A percentile compares a stretch with the other conserved stretches of the same genome.
phyloP scores from a whole-genome alignment of 306 rosid species.

The Amphicarpaea edgeworthii region DNA sequence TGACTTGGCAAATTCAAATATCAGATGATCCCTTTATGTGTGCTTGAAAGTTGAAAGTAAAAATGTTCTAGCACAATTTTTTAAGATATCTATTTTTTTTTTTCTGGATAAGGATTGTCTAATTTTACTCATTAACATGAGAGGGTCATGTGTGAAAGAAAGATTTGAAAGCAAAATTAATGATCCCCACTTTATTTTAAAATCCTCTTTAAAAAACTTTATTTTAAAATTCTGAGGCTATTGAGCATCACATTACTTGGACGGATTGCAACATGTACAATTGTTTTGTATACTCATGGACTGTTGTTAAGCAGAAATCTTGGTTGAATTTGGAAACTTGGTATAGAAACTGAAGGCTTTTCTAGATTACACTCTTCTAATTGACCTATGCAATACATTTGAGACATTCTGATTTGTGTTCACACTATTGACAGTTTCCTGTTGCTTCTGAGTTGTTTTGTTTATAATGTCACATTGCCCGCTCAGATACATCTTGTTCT shows the following conservation, averaged over 20 bases:
- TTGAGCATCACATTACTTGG: constrained; percentile 9
- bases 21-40: constrained; percentile 7
- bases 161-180: background rate
- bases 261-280: background rate
- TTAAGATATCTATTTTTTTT: constrained; percentile 37
- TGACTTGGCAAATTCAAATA: constrained; percentile 15
- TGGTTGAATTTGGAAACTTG: constrained; percentile 23
- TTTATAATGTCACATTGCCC: constrained; percentile 32
- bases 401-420: constrained; percentile 35
- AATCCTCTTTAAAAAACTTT: background rate
- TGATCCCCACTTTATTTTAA: constrained; percentile 19
- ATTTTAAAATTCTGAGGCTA: constrained; percentile 27
- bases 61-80: constrained; percentile 24
- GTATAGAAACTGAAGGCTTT: constrained; percentile 31
- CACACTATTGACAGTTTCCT: constrained; percentile 10
- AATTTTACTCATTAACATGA: constrained; percentile 4
- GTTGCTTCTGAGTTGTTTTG: constrained; percentile 38
- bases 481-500: constrained; percentile 44
- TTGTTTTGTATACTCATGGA: constrained; percentile 27
- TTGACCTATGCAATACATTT: constrained; percentile 15
- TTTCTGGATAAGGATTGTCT: constrained; percentile 33
- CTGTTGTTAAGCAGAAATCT: constrained; percentile 17
- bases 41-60: constrained; percentile 37
- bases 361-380: background rate
- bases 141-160: constrained; percentile 16